Evolutionary conservation across 1,139 yeast genomes (phyloP), one percentile per base, ranked within the genome.

Genomic region (Hansenula sp.): DNA sequence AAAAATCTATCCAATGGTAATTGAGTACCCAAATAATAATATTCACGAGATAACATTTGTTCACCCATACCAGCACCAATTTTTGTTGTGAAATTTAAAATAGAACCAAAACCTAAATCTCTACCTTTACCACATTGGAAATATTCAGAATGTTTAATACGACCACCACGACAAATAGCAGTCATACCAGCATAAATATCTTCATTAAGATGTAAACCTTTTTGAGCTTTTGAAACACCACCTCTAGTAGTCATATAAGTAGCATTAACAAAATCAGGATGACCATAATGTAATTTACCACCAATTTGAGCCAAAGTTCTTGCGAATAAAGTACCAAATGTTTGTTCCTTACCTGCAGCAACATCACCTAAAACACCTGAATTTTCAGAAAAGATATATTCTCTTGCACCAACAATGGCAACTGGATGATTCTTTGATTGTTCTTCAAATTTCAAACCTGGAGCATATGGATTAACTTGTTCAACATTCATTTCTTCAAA

Each of bases 11-110:
- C 98, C 56, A 92, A 73, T 44, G 97, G 98, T 57, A 92, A 78
- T 68, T 92, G 98, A 47, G 98, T 92, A 56, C 97, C 96, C 65
- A 92, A 74, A 68, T 92, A 92, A 70, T 90, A 92, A 72, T 92
- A 92, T 69, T 92, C 98, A 73, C 98, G 86, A 44, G 97, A 89
- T 62, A 92, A 75, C 94, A 92, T 90, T 70, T 92, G 98, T 70
- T 92, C 98, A 71, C 98, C 98, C 98, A 92, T 92, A 85, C 98
- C 98, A 60, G 97, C 96, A 75, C 98, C 98, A 81, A 92, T 92
- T 77, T 92, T 92, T 46, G 98, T 92, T 29, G 97, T 92, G 81
- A 92, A 92, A 71, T 92, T 92, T 75, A 92, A 79, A 77, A 92
- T 89, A 32, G 98, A 90, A 50, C 97, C 97, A 68, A 92, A 92